Evolutionary conservation across 2,329 filamentous ascomycete species (phyloP).

Genomic region (Fusarium sterilihyphosum): DNA sequence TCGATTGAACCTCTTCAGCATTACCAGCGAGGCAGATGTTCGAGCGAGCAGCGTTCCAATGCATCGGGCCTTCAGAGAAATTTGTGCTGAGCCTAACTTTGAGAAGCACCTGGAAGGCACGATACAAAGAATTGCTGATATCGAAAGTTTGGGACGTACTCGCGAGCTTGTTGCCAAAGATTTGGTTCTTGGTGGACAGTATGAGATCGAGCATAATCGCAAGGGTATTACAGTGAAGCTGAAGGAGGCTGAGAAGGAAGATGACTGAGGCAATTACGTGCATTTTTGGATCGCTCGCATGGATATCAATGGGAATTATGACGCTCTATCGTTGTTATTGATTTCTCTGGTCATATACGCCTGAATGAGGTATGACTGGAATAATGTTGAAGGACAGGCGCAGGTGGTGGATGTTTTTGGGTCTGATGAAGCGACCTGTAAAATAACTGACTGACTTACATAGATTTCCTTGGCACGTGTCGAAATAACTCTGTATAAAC

Average conservation of each 20-base stretch:
- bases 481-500: constrained; percentile 20
- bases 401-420: constrained; percentile 9
- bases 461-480: constrained; percentile 40
- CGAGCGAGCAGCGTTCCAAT: constrained; percentile 95
- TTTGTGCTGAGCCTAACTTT: constrained; percentile 81
- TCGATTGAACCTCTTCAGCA: constrained; percentile 93
- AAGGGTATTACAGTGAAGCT: constrained; percentile 56
- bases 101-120: constrained; percentile 84
- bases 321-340: background rate
- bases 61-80: constrained; percentile 89
- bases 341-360: background rate
- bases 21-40: constrained; percentile 86
- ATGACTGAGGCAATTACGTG: constrained; percentile 21
- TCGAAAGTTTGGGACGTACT: constrained; percentile 93
- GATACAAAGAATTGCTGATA: constrained; percentile 85
- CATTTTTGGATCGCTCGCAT: background rate
- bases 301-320: background rate
- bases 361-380: background rate
- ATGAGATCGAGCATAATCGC: constrained; percentile 65
- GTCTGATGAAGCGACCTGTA: constrained; percentile 32
- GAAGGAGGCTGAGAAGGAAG: constrained; percentile 54
- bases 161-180: constrained; percentile 96
- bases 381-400: constrained; percentile 14
- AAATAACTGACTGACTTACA: constrained; percentile 24
- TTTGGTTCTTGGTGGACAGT: constrained; percentile 84